Base-by-base conservation (phyloP, 225 moss, liverwort and hornwort genomes). In the Rhytidiadelphus loreus region DNA sequence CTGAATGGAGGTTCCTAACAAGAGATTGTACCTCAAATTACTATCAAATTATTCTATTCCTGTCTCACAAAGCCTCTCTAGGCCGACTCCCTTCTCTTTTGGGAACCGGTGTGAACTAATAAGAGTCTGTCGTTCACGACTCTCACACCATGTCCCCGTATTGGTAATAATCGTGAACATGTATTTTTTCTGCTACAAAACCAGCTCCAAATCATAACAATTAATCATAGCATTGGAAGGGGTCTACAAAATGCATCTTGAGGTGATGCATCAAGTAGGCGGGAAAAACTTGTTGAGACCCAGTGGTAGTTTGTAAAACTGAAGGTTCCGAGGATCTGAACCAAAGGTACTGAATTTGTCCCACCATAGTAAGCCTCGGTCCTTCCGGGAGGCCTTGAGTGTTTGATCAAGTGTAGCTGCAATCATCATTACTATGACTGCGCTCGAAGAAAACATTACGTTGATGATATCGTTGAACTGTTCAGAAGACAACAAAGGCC, bases 331-430 rank as follows among this genome's bases (percentile, higher is more conserved):
- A 28, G 97, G 93, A 85, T 97, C 97, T 12, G 93, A 94, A 50
- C 92, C 91, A 46, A 96, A 96, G 32, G 92, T 92, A 44, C 94
- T 96, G 78, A 97, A 97, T 79, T 95, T 94, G 62, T 96, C 94
- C 97, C 97, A 97, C 97, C 97, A 97, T 16, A 96, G 97, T 91
- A 97, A 88, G 19, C 96, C 97, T 32, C 97, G 93, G 77, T 97
- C 96, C 80, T 95, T 91, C n/a, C 94, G 89, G 4, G 97, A 95
- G 53, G 96, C 91, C 75, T 94, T 95, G 6, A 97, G 88, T 30
- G 97, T 96, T 77, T 97, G 96, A 58, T 97, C 97, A 53, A 97
- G 84, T 35, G 95, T 87, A 16, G 88, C 93, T 25, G 96, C 97
- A 70, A 97, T 92, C 83, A 95, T 81, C 66, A 96, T 91, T 9